Evolutionary conservation across 2,329 filamentous ascomycete genomes (phyloP), one percentile per base, ranked within the genome.

Genomic region (Rachicladosporium sp.): DNA sequence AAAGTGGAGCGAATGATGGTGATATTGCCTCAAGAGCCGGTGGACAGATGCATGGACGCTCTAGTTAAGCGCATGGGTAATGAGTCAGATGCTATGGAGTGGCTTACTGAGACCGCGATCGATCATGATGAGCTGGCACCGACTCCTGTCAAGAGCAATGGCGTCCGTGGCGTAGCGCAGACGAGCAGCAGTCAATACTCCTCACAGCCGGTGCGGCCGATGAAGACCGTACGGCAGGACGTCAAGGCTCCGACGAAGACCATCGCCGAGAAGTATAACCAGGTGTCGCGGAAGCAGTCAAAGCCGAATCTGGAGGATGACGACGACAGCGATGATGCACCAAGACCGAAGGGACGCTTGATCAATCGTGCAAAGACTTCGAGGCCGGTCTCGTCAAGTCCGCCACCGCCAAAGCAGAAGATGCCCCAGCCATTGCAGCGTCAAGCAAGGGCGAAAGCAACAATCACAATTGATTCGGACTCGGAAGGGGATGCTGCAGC

Each of bases 1-100:
- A 76, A 74, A 46, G 69, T 80, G 6, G 51, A 64, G 43, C 60
- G 71, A 27, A 66, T 82, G 45, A 53, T 59, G 40, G 59, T 51
- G 1, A 61, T 80, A 31, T 62, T 71, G 40, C 15, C 15, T 19
- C 65, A 69, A 0, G 60, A 65, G 29, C 61, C 67, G 1, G 59
- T 79, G 4, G 48, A 62, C 21, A 55, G 60, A 13, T 68, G 71
- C 32, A 56, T 70, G 33, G 59, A 72, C 41, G 70, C 71, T 4
- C 56, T 82, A 19, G 38, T 67, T 2, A 49, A 52, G 10, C 67
- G 66, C 38, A 67, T 64, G 12, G 71, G 73, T 1, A 69, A 74
- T 43, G 70, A 67, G 41, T 67, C 75, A 13, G 68, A 74, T 50
- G 72, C 79, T 2, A 59, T 72, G 42, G 61, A 64, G 3, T 58